Evolutionary conservation across 2,329 filamentous ascomycete species (phyloP).

Genomic region (Aciculosporium take): DNA sequence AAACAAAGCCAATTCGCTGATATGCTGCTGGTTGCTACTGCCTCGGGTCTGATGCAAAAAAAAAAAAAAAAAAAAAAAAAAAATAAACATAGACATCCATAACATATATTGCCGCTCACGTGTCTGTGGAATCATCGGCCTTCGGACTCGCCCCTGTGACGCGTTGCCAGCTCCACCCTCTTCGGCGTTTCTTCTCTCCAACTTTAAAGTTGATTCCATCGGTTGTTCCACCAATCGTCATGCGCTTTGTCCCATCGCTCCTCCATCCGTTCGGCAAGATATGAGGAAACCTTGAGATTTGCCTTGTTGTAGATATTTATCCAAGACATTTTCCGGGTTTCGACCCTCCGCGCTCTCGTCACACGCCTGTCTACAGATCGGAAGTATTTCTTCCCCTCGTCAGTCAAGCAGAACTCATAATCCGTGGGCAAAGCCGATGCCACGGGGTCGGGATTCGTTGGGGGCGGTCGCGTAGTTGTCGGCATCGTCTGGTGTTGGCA

Average conservation of each 20-base stretch:
- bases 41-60: not conserved
- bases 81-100: not conserved
- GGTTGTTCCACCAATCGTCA: conserved; percentile 2
- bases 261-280: not conserved
- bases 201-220: conserved; percentile 4
- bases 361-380: not conserved
- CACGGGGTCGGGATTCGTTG: not conserved
- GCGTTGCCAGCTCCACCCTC: conserved; percentile 1
- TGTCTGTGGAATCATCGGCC: not conserved
- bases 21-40: conserved; percentile 1
- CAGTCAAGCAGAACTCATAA: conserved; percentile 10
- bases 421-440: conserved; percentile 7
- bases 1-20: conserved; percentile 4
- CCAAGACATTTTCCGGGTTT: conserved; percentile 1
- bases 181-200: not conserved
- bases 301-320: no score
- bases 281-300: not conserved
- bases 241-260: conserved; percentile 4
- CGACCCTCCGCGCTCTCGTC: not conserved
- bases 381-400: not conserved
- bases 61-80: not conserved
- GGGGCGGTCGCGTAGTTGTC: not conserved
- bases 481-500: conserved; percentile 10
- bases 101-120: conserved; percentile 4
- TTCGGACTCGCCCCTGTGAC: not conserved